A percentile compares a stretch with the other conserved stretches of the same genome.
These are phyloP conservation scores for Leucocoprinus sp. DNA, from an alignment of 768 basidiomycete genomes.

Conservation along the genomic window DNA sequence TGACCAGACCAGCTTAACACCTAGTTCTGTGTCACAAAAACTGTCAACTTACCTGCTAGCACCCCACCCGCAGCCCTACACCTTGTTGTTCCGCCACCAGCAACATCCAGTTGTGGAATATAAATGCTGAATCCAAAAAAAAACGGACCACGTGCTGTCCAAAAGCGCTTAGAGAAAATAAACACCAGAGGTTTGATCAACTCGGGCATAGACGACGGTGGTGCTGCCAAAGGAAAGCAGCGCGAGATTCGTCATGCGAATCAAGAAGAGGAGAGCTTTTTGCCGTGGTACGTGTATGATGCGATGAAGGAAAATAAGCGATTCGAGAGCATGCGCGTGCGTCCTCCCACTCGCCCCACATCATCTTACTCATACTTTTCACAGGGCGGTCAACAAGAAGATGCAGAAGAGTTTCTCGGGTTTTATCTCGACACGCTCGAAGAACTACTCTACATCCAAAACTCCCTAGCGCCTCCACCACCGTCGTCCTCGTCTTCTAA, in stretches of 20 bases:
- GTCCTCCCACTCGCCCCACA: slow-evolving; percentile 20
- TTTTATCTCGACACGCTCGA: slow-evolving; percentile 93
- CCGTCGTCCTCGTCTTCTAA: slow-evolving; percentile 15
- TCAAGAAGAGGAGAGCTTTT: slow-evolving; percentile 49
- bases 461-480: slow-evolving; percentile 38
- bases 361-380: slow-evolving; percentile 3
- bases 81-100: too few species aligned
- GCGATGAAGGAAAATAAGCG: slow-evolving; percentile 90
- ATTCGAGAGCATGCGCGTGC: slow-evolving; percentile 86
- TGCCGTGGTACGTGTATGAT: slow-evolving; percentile 82
- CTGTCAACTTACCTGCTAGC: too few species aligned
- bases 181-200: slow-evolving; percentile 82
- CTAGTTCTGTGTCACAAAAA: too few species aligned
- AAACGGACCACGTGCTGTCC: slow-evolving; percentile 17
- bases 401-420: slow-evolving; percentile 97
- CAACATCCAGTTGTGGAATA: too few species aligned
- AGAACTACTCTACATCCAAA: slow-evolving; percentile 66
- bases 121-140: too few species aligned
- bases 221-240: slow-evolving; percentile 2
- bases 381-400: slow-evolving; percentile 90
- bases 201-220: slow-evolving; percentile 44
- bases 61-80: too few species aligned
- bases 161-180: slow-evolving; percentile 25
- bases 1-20: too few species aligned
- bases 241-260: background rate